A percentile compares a stretch with the other conserved stretches of the same genome.
phyloP scores from a whole-genome alignment of 2,329 filamentous ascomycete species.

The Teratosphaeria gauchensis region DNA sequence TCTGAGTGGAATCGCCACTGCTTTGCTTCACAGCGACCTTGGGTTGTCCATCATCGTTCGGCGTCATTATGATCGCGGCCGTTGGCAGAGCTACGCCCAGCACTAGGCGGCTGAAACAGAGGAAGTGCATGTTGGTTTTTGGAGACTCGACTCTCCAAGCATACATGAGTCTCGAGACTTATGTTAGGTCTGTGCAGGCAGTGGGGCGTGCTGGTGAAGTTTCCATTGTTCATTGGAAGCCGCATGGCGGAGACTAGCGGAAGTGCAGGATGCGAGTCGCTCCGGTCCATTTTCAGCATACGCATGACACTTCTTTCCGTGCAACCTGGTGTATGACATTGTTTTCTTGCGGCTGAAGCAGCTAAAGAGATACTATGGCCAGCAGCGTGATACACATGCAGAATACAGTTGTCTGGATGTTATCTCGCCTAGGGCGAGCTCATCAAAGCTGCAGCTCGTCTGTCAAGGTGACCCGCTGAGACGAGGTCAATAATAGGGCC shows the following conservation, averaged over 20 bases:
- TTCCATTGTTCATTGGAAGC: not conserved
- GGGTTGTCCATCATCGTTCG: not conserved
- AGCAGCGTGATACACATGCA: not conserved
- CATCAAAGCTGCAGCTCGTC: not conserved
- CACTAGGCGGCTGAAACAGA: not conserved
- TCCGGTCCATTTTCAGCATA: not conserved
- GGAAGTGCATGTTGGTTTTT: not conserved
- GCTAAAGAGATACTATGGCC: not conserved
- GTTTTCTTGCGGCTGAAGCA: not conserved
- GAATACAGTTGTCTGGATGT: not conserved
- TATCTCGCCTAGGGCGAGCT: no score
- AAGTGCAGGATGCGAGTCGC: not conserved
- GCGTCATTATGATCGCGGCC: not conserved
- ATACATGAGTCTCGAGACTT: not conserved
- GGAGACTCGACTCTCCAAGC: no score
- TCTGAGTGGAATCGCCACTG: not conserved
- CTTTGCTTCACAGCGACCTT: not conserved
- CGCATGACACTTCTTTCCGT: not conserved
- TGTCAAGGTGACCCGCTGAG: not conserved
- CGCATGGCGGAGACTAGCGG: not conserved
- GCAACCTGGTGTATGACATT: not conserved
- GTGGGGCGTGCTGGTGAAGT: not conserved
- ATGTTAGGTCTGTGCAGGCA: not conserved
- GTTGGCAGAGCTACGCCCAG: no score
- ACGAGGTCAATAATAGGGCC: no score